Base-by-base conservation (phyloP, 1,284 basidiomycete species). In the Puccinia novopanici region DNA sequence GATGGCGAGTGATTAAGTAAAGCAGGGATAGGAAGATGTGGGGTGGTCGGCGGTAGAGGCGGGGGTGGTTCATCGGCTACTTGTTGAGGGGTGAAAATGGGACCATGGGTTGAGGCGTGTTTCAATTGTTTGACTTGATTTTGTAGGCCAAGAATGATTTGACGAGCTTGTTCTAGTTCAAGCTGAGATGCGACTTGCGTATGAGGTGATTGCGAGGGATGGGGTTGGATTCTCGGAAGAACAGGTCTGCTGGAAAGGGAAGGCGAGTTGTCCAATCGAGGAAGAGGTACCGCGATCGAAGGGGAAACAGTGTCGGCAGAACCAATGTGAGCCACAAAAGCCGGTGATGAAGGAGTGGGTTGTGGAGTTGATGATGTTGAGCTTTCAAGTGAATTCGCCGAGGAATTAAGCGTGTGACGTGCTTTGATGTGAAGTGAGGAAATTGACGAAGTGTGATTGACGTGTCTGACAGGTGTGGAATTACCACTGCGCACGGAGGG, bases 111-210 rank as follows among this genome's bases (percentile, higher is more conserved):
- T 27, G 63, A 67, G n/a, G 42, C 63, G 22, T 67, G 42, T 48
- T 67, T 10, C n/a, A 67, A 40, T 17, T 48, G 63, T 22, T 67
- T n/a, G n/a, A 67, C 42, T 67, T 67, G 63, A 2, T 67, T 48
- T 67, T 67, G 63, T 5, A 67, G n/a, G n/a, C 63, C 42, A 27
- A 67, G 42, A 48, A 67, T 67, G 5, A 67, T 24, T 27, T 67
- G 63, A 27, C 42, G 63, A 6, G 63, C 63, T 45, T 48, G 40
- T 48, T 67, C 63, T 45, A 67, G 42, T 13, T 67, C 42, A 27
- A 67, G 9, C 48, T 48, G 42, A 48, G 63, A 67, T 67, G 48
- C 42, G 22, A 13, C 27, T 19, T 48, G 22, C 24, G 22, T 9
- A 13, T 22, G 37, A 0, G 22, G 42, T 15, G 63, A n/a, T 27